Conservation (phyloP, 2,329 filamentous ascomycete genomes). For the Zasmidium cellare region DNA sequence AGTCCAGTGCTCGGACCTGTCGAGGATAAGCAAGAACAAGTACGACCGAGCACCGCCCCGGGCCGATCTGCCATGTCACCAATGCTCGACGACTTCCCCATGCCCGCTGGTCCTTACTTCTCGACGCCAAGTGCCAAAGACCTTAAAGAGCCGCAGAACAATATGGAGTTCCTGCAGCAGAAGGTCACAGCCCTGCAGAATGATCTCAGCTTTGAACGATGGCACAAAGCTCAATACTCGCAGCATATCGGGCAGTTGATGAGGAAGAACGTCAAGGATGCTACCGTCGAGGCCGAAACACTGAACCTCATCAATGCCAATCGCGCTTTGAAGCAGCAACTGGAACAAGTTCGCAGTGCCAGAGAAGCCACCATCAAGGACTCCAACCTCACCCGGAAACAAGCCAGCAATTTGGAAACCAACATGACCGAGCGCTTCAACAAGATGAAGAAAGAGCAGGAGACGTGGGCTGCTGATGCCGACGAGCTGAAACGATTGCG, state of each 20-base stretch:
- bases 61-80: slow-evolving; percentile 17
- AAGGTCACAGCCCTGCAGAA: slow-evolving; percentile 76
- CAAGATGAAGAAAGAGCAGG: slow-evolving; percentile 35
- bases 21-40: slow-evolving; percentile 18
- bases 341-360: slow-evolving; percentile 43
- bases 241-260: slow-evolving; percentile 78
- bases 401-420: slow-evolving; percentile 74
- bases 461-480: slow-evolving; percentile 50
- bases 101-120: slow-evolving; percentile 13
- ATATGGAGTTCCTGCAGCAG: slow-evolving; percentile 63
- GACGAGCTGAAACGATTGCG: slow-evolving; percentile 60
- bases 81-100: slow-evolving; percentile 28
- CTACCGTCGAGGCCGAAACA: slow-evolving; percentile 77
- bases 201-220: slow-evolving; percentile 79
- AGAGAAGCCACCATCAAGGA: slow-evolving; percentile 35
- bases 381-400: slow-evolving; percentile 51
- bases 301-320: slow-evolving; percentile 79
- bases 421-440: slow-evolving; percentile 33
- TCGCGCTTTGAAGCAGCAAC: slow-evolving; percentile 68
- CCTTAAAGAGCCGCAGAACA: slow-evolving; percentile 26
- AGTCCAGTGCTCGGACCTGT: slow-evolving; percentile 63
- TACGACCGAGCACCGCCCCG: slow-evolving; percentile 16
- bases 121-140: slow-evolving; percentile 8
- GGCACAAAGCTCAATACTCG: slow-evolving; percentile 80
- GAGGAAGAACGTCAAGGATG: slow-evolving; percentile 71